phyloP scores from a whole-genome alignment of 352 stramenopile species.

The Globisporangium nunn region DNA sequence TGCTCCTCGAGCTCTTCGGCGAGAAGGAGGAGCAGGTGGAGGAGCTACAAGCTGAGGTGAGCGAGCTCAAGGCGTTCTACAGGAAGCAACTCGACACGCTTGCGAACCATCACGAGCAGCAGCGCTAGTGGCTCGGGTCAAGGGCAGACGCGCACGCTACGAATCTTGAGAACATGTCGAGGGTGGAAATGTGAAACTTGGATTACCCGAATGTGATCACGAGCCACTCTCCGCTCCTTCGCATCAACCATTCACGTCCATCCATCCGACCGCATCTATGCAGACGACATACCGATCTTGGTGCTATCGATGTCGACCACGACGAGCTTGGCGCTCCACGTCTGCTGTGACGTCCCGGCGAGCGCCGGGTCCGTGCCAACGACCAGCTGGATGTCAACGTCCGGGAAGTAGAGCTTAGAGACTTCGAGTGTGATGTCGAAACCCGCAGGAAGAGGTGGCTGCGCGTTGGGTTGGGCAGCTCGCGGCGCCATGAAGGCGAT shows the following conservation, averaged over 20 bases:
- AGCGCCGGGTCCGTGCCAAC: neutral
- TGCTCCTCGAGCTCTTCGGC: constrained; percentile 76
- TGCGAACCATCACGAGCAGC: constrained; percentile 39
- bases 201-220: neutral
- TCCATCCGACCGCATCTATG: neutral
- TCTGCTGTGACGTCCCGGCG: neutral
- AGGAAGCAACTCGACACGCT: constrained; percentile 67
- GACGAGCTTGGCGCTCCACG: constrained; percentile 2
- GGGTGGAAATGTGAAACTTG: neutral
- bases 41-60: constrained; percentile 68
- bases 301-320: constrained; percentile 1
- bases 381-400: constrained; percentile 1
- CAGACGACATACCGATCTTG: neutral
- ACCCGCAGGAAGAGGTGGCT: neutral
- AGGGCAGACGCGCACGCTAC: constrained; percentile 6
- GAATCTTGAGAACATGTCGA: no score
- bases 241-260: no score
- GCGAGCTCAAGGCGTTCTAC: constrained; percentile 77
- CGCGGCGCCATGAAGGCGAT: neutral
- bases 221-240: neutral
- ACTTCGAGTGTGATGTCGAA: constrained; percentile 7
- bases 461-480: neutral
- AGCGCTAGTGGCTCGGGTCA: constrained; percentile 4
- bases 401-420: constrained; percentile 8
- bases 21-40: constrained; percentile 86